Evolutionary conservation across 768 basidiomycete species (phyloP).

Genomic region (Russula sp.): DNA sequence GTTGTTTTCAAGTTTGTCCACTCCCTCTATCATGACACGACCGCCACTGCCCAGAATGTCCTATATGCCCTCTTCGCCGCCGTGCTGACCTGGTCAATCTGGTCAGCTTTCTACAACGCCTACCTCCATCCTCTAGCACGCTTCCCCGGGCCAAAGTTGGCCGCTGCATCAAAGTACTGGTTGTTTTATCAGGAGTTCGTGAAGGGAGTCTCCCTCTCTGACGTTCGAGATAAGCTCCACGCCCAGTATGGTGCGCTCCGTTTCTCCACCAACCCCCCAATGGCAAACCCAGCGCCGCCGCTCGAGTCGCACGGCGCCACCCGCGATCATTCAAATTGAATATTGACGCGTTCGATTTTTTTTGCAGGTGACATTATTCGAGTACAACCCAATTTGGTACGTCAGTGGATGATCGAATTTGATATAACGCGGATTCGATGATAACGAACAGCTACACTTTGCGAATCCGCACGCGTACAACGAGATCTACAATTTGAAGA

Average conservation of each 20-base stretch:
- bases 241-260: slow-evolving; percentile 38
- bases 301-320: neutral
- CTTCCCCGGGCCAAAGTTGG: slow-evolving; percentile 32
- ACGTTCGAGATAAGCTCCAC: slow-evolving; percentile 41
- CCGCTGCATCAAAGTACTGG: slow-evolving; percentile 29
- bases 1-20: neutral
- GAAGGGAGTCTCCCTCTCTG: slow-evolving; percentile 30
- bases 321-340: too few relatives aligned
- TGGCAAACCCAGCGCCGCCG: neutral
- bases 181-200: slow-evolving; percentile 28
- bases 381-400: slow-evolving; percentile 43
- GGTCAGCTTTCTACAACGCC: slow-evolving; percentile 14
- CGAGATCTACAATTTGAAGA: slow-evolving; percentile 42
- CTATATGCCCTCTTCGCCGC: neutral
- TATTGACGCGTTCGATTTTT: too few relatives aligned
- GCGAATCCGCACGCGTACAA: slow-evolving; percentile 41
- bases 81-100: neutral
- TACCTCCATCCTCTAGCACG: slow-evolving; percentile 29
- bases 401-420: slow-evolving; percentile 7
- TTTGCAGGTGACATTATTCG: slow-evolving; percentile 44
- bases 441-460: slow-evolving; percentile 51
- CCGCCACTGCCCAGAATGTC: slow-evolving; percentile 1
- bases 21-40: neutral
- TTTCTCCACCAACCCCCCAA: too few relatives aligned
- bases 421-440: neutral